Evolutionary conservation across 2,329 filamentous ascomycete genomes (phyloP).

Genomic region (Penicillium sp.): DNA sequence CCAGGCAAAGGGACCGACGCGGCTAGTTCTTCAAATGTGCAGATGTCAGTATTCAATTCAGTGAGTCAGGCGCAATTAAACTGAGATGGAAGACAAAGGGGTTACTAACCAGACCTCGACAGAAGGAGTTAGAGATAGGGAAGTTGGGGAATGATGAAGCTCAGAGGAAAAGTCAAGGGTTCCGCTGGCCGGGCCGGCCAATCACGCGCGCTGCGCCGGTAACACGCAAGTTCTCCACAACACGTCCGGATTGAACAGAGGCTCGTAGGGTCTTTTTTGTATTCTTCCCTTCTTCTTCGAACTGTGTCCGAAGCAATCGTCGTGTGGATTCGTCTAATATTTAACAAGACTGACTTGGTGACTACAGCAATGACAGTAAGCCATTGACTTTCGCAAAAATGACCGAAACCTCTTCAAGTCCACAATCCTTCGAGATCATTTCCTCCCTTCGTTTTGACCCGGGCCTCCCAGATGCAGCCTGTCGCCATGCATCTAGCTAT

Average conservation of each 20-base stretch:
- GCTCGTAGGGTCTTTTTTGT: slow-evolving; percentile 9
- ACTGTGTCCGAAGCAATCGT: neutral
- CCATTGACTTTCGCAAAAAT: slow-evolving; percentile 9
- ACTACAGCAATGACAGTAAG: slow-evolving; percentile 22
- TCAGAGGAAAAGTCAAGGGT: slow-evolving; percentile 37
- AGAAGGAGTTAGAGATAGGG: slow-evolving; percentile 29
- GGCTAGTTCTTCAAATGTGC: slow-evolving; percentile 7
- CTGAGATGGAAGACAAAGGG: slow-evolving; percentile 1
- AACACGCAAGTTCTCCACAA: slow-evolving; percentile 22
- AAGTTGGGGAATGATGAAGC: slow-evolving; percentile 26
- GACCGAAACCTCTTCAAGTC: slow-evolving; percentile 6
- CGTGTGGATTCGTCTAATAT: neutral
- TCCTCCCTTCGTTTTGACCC: slow-evolving; percentile 71
- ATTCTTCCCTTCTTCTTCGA: slow-evolving; percentile 17
- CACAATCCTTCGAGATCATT: slow-evolving; percentile 57
- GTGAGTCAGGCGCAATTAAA: slow-evolving; percentile 4
- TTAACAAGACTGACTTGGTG: slow-evolving; percentile 7
- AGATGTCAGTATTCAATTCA: slow-evolving; percentile 7
- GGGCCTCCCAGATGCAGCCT: slow-evolving; percentile 44
- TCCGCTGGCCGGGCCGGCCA: slow-evolving; percentile 28
- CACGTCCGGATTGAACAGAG: slow-evolving; percentile 9
- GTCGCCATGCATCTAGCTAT: slow-evolving; percentile 32
- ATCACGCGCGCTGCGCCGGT: slow-evolving; percentile 27
- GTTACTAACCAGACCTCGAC: slow-evolving; percentile 24
- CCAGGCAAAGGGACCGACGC: slow-evolving; percentile 19